Percentiles rank a stretch among this genome's conserved stretches.
phyloP scores from a whole-genome alignment of 306 rosid species.

The Trichosanthes truncata region DNA sequence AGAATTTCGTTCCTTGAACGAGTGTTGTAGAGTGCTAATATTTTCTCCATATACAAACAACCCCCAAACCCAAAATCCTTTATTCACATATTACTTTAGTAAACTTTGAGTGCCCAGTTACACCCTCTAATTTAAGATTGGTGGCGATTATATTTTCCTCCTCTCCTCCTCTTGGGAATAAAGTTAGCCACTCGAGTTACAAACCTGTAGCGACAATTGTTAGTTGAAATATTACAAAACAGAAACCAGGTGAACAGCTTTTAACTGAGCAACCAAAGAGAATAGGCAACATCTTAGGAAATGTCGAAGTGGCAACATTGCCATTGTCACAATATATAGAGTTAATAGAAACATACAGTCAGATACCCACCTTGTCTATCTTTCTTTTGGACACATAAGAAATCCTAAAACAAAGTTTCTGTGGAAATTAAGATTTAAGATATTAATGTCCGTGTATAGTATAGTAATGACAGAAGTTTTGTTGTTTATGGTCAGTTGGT shows the following conservation, averaged over 20 bases:
- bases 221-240: not conserved
- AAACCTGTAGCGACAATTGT: not conserved
- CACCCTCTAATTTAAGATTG: not conserved
- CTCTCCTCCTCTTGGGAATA: no score
- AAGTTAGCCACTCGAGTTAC: no score
- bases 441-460: not conserved
- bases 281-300: not conserved
- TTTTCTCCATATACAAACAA: no score
- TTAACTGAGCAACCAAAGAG: constrained; percentile 1
- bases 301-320: not conserved
- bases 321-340: not conserved
- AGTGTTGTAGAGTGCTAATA: no score
- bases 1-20: no score
- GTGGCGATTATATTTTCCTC: not conserved
- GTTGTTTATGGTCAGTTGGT: not conserved
- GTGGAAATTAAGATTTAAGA: not conserved
- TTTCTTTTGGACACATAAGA: not conserved
- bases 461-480: not conserved
- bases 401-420: not conserved
- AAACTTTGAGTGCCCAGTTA: no score
- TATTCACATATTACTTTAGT: no score
- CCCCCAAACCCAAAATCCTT: no score
- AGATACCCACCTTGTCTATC: not conserved
- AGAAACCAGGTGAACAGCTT: not conserved
- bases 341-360: not conserved